phyloP scores from a whole-genome alignment of 768 basidiomycete species.

The Calocybe cyanea region DNA sequence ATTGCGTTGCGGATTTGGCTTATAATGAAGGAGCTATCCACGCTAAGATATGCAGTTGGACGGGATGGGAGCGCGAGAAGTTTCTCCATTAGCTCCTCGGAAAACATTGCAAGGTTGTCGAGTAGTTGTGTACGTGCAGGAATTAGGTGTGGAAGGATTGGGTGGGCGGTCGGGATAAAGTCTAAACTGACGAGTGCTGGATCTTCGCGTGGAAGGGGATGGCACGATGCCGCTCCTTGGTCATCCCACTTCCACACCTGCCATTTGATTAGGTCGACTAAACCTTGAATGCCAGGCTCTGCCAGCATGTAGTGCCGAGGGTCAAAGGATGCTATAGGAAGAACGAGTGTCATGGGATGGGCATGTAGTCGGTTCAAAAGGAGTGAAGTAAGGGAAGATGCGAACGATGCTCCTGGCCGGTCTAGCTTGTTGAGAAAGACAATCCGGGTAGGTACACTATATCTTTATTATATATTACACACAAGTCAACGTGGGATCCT shows the following conservation, averaged over 20 bases:
- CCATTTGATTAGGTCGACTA: constrained; percentile 84
- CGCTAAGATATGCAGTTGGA: constrained; percentile 61
- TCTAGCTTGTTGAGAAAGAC: constrained; percentile 89
- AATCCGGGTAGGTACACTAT: constrained; percentile 73
- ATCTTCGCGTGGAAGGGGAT: constrained; percentile 49
- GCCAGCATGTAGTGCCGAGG: constrained; percentile 60
- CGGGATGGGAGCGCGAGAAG: constrained; percentile 56
- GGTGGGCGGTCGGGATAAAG: constrained; percentile 57
- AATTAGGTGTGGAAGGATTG: constrained; percentile 61
- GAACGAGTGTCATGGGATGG: constrained; percentile 61
- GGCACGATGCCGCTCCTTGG: constrained; percentile 39
- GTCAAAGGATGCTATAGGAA: constrained; percentile 79
- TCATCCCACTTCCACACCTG: constrained; percentile 73
- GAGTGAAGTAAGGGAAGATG: constrained; percentile 66
- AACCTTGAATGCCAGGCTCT: constrained; percentile 81
- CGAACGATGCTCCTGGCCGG: constrained; percentile 79
- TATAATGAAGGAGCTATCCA: constrained; percentile 51
- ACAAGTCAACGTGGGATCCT: neutral
- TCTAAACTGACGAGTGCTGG: constrained; percentile 37
- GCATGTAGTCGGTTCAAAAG: constrained; percentile 74
- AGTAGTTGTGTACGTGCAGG: constrained; percentile 67
- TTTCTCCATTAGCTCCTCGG: constrained; percentile 74
- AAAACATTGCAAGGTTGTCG: constrained; percentile 77
- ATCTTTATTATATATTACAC: constrained; percentile 38
- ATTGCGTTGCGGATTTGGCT: constrained; percentile 67